Evolutionary conservation across 2,329 filamentous ascomycete genomes (phyloP), one percentile per base, ranked within the genome.

Genomic region (Cyclaneusma minus): DNA sequence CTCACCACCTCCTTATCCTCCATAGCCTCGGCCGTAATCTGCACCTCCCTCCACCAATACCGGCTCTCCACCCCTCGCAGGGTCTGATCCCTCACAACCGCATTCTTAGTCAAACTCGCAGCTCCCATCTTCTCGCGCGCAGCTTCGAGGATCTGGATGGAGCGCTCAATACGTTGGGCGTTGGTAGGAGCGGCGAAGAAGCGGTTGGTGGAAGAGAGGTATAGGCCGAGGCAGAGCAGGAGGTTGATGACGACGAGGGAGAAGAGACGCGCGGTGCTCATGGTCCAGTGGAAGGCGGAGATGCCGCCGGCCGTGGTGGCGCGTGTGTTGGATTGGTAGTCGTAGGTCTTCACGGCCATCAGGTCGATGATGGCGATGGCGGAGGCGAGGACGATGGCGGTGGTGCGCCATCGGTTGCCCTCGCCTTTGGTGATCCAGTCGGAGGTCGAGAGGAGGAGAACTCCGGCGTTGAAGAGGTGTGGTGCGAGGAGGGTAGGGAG

Each of bases 1-100:
- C 75, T 71, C 18, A 81, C 54, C 6, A 85, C 79, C 34, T 80
- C 76, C 34, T 70, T 62, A 35, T 87, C 78, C 56, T 84, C 78
- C 64, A 91, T 77, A 13, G 80, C 70, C 42, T 77, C 70, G 18
- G 64, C 57, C 65, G 79, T 82, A 16, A 82, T 49, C 27, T 65
- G 58, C 5, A 70, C 76, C 55, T 94, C 82, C 22, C 76, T 74
- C 7, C 60, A 56, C 87, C 87, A 95, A 52, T 94, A 94, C 10
- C 60, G 63, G 38, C 75, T 66, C 25, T 66, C 64, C 31, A 65
- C 64, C 3, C 52, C 59, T 32, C 84, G 68, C 48, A 94, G 54
- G 22, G 64, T 65, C 35, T 68, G 62, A 51, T 94, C 81, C 29
- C 85, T 58, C 30, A 77, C 60, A 10, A 80, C 65, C 3, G 82